Evolutionary conservation across 345 rosid species (phyloP), one percentile per base, ranked within the genome.

Genomic region (Hibiscus trionum): DNA sequence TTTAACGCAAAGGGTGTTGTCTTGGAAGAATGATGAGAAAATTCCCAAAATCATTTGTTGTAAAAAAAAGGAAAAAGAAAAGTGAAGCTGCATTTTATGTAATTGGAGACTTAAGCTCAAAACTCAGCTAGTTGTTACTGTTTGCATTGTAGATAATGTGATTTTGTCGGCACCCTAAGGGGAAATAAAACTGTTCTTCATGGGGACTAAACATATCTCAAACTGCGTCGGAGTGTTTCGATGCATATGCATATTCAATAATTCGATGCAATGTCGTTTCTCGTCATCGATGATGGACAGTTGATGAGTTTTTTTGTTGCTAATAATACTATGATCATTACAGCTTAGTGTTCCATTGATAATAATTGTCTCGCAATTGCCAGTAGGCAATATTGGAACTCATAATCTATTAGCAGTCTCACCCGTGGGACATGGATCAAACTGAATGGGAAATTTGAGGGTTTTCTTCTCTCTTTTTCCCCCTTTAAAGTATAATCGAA

Each of bases 101-200:
- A 63, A 37, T 63, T 64, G 70, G 35, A 62, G 44, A 62, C 58
- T 11, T 31, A 16, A 50, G 15, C 56, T 16, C 56, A 6, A 11
- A 64, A 63, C 52, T 35, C 55, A 21, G 63, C 39, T 52, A 39
- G 76, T 61, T 62, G 70, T 61, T 62, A 47, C 49, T 53, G 4
- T 16, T 39, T 39, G 63, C 53, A 17, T 49, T 73, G 76, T 73
- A 73, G 76, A 73, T 73, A 73, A 63, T 33, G 49, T 72, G 69
- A 49, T 72, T 62, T 62, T 72, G 56, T 71, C 53, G 14, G 53
- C 33, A 1, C 35, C 50, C 61, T 3, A n/a, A 33, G 24, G 24
- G 61, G 47, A 44, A 17, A 12, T 53, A 63, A 15, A 62, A 63
- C 49, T 73, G 12, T n/a, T 42, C 42, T 71, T 42, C 39, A 21